Evolutionary conservation across 208 protist genomes (phyloP).

Genomic region (Endotrypanum monterogeii): DNA sequence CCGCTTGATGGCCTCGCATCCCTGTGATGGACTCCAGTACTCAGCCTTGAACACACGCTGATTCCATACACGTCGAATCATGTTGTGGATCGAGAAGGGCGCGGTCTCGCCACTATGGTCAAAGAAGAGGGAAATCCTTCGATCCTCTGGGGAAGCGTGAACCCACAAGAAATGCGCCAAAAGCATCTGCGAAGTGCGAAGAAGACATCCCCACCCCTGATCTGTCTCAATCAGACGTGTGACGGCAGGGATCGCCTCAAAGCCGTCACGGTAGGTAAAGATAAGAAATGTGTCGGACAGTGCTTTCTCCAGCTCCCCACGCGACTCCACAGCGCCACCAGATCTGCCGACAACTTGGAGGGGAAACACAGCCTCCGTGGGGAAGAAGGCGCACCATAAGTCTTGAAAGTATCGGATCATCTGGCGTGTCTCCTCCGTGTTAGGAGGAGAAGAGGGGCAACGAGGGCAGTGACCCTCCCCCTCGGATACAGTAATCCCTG

Average conservation of each 20-base stretch:
- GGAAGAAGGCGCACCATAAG: conserved; percentile 46
- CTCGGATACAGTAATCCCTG: no score
- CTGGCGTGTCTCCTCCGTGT: background rate
- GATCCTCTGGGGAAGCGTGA: conserved; percentile 37
- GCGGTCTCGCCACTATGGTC: conserved; percentile 41
- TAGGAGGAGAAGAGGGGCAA: background rate
- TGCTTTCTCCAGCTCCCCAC: conserved; percentile 42
- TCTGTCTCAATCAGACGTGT: conserved; percentile 47
- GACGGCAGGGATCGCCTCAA: conserved; percentile 43
- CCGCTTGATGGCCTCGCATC: conserved; percentile 63
- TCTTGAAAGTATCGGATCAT: conserved; percentile 38
- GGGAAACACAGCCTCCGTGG: conserved; percentile 32
- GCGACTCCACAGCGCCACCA: conserved; percentile 18
- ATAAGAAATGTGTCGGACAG: conserved; percentile 50
- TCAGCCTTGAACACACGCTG: conserved; percentile 45
- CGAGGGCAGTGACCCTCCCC: no score
- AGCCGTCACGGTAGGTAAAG: conserved; percentile 78
- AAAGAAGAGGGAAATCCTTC: conserved; percentile 44
- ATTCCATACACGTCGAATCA: conserved; percentile 48
- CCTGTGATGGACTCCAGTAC: conserved; percentile 80
- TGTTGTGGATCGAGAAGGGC: conserved; percentile 72
- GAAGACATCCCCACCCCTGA: conserved; percentile 83
- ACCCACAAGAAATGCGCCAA: conserved; percentile 64
- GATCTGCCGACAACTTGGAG: conserved; percentile 39
- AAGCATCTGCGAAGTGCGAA: conserved; percentile 83